Evolutionary conservation across 2,329 filamentous ascomycete species (phyloP).

Genomic region (Epichloe coenophiala): DNA sequence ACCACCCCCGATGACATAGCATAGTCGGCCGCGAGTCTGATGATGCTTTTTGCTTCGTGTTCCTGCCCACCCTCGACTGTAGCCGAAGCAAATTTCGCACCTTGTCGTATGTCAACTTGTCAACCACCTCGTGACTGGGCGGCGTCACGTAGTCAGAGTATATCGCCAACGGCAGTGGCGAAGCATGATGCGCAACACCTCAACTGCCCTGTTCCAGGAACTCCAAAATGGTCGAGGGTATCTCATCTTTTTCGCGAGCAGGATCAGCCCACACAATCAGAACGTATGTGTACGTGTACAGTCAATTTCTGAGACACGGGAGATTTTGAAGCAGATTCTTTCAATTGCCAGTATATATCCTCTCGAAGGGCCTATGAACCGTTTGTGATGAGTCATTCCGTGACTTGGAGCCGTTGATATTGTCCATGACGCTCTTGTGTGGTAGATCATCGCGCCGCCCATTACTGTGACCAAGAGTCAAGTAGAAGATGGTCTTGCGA

Average conservation of each 20-base stretch:
- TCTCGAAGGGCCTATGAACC: slow-evolving; percentile 23
- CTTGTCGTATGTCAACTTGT: slow-evolving; percentile 17
- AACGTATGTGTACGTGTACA: not conserved
- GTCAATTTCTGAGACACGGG: not conserved
- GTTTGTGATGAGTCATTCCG: no score
- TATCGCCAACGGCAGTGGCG: slow-evolving; percentile 17
- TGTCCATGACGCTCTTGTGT: no score
- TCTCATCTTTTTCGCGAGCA: slow-evolving; percentile 10
- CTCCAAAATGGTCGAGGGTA: slow-evolving; percentile 15
- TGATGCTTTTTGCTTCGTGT: slow-evolving; percentile 8
- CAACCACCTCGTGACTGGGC: slow-evolving; percentile 23
- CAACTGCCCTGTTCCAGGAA: slow-evolving; percentile 14
- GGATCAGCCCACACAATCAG: slow-evolving; percentile 11
- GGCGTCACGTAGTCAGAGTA: slow-evolving; percentile 20
- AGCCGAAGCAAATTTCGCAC: slow-evolving; percentile 17
- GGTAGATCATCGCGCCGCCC: no score
- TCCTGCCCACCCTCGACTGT: slow-evolving; percentile 14
- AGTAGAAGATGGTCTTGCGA: no score
- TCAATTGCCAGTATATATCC: not conserved
- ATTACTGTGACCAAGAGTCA: no score
- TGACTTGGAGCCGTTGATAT: no score
- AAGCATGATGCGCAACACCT: slow-evolving; percentile 23
- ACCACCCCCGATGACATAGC: slow-evolving; percentile 32
- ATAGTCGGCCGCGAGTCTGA: slow-evolving; percentile 17
- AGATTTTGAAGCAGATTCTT: not conserved